These are phyloP conservation scores for Fusarium incarnatum DNA, from an alignment of 2,329 filamentous ascomycete genomes.

Conservation along the genomic window DNA sequence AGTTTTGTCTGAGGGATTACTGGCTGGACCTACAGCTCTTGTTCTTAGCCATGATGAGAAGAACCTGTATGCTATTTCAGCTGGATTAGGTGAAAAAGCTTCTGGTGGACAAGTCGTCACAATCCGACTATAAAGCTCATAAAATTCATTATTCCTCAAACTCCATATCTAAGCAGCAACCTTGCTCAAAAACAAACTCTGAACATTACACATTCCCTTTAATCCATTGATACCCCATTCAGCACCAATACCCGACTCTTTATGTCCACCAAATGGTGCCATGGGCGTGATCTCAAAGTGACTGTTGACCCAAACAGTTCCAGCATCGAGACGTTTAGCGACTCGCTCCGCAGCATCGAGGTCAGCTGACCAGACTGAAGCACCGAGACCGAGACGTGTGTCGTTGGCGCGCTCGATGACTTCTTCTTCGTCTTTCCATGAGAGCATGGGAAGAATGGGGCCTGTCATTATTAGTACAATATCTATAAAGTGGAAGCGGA, in stretches of 20 bases:
- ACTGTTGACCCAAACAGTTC: conserved; percentile 70
- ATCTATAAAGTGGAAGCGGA: too few species aligned
- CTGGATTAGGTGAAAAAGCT: background rate
- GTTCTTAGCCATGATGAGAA: background rate
- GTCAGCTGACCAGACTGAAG: conserved; percentile 68
- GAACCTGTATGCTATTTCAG: background rate
- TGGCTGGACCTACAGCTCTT: background rate
- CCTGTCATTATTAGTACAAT: conserved; percentile 1
- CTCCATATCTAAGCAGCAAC: background rate
- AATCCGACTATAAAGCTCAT: background rate
- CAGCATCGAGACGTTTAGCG: conserved; percentile 65
- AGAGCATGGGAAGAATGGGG: conserved; percentile 71
- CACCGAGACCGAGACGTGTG: conserved; percentile 64
- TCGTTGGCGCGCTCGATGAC: conserved; percentile 67
- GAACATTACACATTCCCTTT: conserved; percentile 48
- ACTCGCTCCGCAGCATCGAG: conserved; percentile 62
- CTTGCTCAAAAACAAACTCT: conserved; percentile 43
- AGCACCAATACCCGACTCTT: conserved; percentile 57
- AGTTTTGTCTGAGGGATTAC: background rate
- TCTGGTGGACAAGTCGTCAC: conserved; percentile 8
- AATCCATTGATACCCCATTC: conserved; percentile 57
- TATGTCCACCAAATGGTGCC: conserved; percentile 58
- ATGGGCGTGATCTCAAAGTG: conserved; percentile 60
- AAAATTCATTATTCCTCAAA: background rate
- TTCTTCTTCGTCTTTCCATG: conserved; percentile 71